Conservation (phyloP, 140 eudicot species). For the Stevia rebaudiana region DNA sequence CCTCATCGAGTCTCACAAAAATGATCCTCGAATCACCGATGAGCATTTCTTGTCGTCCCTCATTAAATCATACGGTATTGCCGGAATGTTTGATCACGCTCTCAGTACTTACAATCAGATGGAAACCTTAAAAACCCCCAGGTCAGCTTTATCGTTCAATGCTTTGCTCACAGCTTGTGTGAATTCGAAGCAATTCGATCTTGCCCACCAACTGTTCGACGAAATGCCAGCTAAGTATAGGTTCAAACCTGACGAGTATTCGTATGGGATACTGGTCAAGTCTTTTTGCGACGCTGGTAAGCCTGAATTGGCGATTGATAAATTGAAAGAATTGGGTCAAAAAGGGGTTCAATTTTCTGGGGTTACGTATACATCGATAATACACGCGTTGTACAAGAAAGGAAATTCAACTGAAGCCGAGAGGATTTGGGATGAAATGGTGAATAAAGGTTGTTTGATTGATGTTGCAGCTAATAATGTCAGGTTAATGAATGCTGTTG, state of each 20-base stretch:
- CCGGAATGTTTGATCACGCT: constrained; percentile 78
- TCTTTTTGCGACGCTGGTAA: constrained; percentile 61
- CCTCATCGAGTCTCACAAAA: constrained; percentile 72
- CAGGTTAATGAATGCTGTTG: constrained; percentile 45
- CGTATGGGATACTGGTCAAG: constrained; percentile 67
- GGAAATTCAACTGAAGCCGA: constrained; percentile 64
- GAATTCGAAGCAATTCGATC: constrained; percentile 31
- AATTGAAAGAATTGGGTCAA: constrained; percentile 54
- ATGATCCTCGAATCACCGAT: constrained; percentile 46
- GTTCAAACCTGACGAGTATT: constrained; percentile 44
- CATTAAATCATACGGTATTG: constrained; percentile 71
- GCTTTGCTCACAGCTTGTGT: constrained; percentile 60
- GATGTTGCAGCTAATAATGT: constrained; percentile 79
- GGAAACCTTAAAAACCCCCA: constrained; percentile 63
- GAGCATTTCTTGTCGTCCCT: constrained; percentile 63
- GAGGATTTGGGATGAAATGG: constrained; percentile 69
- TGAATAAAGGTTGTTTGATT: constrained; percentile 40
- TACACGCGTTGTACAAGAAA: constrained; percentile 57
- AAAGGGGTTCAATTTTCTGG: constrained; percentile 46
- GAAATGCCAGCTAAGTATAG: constrained; percentile 54
- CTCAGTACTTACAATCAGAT: constrained; percentile 53
- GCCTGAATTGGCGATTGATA: constrained; percentile 52
- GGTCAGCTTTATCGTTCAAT: constrained; percentile 68
- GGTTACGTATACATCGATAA: constrained; percentile 50
- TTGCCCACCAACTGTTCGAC: constrained; percentile 53